A percentile compares a stretch with the other conserved stretches of the same genome.
These are phyloP conservation scores for Carpinus viminea DNA, from an alignment of 306 rosid species.

Conservation along the genomic window DNA sequence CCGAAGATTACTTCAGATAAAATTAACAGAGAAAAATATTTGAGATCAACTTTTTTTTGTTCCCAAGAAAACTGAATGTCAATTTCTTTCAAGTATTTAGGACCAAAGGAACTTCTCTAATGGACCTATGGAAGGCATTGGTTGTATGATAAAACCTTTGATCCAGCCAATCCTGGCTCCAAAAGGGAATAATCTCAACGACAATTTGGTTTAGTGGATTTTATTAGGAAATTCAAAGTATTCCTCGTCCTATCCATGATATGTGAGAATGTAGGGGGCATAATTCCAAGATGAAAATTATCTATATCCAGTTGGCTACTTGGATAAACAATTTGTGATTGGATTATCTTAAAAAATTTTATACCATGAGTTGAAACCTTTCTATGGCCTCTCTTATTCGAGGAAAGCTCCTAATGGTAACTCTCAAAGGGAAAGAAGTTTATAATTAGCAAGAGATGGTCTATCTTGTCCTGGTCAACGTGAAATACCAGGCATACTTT, in stretches of 20 bases:
- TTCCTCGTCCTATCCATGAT: background rate
- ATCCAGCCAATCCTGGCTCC: background rate
- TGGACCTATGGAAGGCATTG: background rate
- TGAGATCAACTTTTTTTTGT: background rate
- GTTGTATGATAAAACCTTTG: background rate
- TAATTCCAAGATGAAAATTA: background rate
- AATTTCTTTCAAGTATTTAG: background rate
- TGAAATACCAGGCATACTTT: background rate
- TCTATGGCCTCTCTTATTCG: background rate
- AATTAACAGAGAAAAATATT: too few species aligned
- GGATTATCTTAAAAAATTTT: background rate
- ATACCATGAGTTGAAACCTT: too few species aligned
- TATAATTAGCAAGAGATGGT: background rate
- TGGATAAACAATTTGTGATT: background rate
- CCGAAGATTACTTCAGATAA: too few species aligned
- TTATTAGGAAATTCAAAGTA: background rate
- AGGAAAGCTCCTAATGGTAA: background rate
- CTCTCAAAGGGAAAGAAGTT: background rate
- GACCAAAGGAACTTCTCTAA: background rate
- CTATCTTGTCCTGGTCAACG: too few species aligned
- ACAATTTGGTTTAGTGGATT: background rate
- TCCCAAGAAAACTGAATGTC: background rate
- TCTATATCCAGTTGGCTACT: background rate
- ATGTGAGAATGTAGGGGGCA: background rate
- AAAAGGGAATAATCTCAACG: background rate